Conservation (phyloP, 768 basidiomycete species). For the Epithele typhae region DNA sequence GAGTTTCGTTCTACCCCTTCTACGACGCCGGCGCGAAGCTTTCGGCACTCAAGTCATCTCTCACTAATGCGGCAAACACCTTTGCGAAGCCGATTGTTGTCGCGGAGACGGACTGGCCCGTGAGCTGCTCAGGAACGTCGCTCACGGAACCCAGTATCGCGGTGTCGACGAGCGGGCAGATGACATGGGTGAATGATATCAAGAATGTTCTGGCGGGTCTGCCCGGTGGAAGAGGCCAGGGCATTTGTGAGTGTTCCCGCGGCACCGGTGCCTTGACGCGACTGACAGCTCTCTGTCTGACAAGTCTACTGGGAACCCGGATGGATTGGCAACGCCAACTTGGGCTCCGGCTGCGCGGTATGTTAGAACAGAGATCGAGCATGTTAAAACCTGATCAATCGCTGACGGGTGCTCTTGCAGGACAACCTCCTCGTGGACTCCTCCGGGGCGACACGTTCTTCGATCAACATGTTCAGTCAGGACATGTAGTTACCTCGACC, state of each 20-base stretch:
- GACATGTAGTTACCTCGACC: conserved; percentile 18
- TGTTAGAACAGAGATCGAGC: conserved; percentile 9
- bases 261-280: not conserved
- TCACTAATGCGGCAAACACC: conserved; percentile 45
- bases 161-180: conserved; percentile 47
- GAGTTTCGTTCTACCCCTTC: conserved; percentile 66
- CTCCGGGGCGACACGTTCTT: conserved; percentile 36
- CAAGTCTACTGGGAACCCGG: conserved; percentile 63
- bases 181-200: conserved; percentile 49
- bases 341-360: conserved; percentile 27
- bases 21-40: conserved; percentile 55
- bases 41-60: conserved; percentile 43
- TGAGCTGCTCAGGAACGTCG: conserved; percentile 36
- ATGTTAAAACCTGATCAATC: not conserved
- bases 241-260: conserved; percentile 31
- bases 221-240: conserved; percentile 31
- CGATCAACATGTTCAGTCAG: conserved; percentile 25
- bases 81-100: conserved; percentile 55
- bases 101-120: conserved; percentile 65
- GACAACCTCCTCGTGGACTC: conserved; percentile 48
- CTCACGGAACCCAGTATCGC: conserved; percentile 46
- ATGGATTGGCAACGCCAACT: conserved; percentile 53
- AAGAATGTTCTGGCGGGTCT: conserved; percentile 40
- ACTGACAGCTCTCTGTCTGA: not conserved
- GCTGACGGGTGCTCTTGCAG: too few relatives aligned